A percentile compares a stretch with the other conserved stretches of the same genome.
These are phyloP conservation scores for Colletotrichum liaoningense DNA, from an alignment of 2,329 filamentous ascomycete species.

Conservation along the genomic window DNA sequence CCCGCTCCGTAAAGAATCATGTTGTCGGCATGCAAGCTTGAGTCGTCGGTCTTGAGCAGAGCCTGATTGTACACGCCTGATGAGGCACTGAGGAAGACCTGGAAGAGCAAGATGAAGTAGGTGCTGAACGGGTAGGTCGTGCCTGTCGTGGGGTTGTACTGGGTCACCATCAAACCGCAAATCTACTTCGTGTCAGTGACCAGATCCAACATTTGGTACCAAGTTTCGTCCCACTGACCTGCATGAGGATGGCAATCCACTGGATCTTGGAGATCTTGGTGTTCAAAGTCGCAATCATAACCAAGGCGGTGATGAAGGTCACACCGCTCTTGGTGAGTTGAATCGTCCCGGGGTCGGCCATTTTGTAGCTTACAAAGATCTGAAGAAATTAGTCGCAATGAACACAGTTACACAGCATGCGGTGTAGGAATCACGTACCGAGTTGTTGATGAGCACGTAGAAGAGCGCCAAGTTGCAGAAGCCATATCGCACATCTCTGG, in stretches of 20 bases:
- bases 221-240: slow-evolving; percentile 36
- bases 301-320: slow-evolving; percentile 45
- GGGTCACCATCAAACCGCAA: slow-evolving; percentile 44
- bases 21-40: slow-evolving; percentile 47
- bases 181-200: slow-evolving; percentile 36
- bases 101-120: slow-evolving; percentile 45
- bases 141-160: slow-evolving; percentile 44
- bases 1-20: slow-evolving; percentile 47
- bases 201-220: too few relatives aligned
- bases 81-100: slow-evolving; percentile 45
- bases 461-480: slow-evolving; percentile 46
- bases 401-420: neutral
- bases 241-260: slow-evolving; percentile 46
- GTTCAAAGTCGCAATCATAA: slow-evolving; percentile 42
- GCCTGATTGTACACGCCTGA: slow-evolving; percentile 49
- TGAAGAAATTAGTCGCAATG: slow-evolving; percentile 33
- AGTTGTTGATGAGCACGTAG: slow-evolving; percentile 49
- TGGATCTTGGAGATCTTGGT: slow-evolving; percentile 44
- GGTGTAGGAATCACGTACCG: slow-evolving; percentile 33
- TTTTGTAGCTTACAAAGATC: slow-evolving; percentile 46
- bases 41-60: slow-evolving; percentile 44
- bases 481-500: slow-evolving; percentile 44
- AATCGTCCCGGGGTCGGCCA: slow-evolving; percentile 47
- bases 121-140: slow-evolving; percentile 43
- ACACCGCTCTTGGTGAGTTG: slow-evolving; percentile 46